A percentile compares a stretch with the other conserved stretches of the same genome.
phyloP scores from a whole-genome alignment of 148 eudicot genomes.

The Rheum nobile region DNA sequence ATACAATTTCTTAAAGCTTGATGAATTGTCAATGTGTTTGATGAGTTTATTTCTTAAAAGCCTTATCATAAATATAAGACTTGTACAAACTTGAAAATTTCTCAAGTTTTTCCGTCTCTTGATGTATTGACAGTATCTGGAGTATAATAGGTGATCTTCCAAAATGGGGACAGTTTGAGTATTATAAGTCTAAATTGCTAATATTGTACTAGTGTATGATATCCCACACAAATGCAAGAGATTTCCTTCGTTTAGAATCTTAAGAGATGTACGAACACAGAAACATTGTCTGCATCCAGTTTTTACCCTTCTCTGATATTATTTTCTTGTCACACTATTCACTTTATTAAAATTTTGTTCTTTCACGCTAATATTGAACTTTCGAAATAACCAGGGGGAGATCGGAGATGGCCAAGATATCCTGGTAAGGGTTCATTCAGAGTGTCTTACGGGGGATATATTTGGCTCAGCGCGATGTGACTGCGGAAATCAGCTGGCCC shows the following conservation, averaged over 20 bases:
- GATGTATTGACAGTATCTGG: neutral
- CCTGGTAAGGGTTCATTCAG: slow-evolving; percentile 42
- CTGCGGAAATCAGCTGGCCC: slow-evolving; percentile 16
- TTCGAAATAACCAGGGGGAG: slow-evolving; percentile 33
- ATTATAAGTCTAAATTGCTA: neutral
- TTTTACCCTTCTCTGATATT: neutral
- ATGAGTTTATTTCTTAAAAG: neutral
- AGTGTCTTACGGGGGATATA: slow-evolving; percentile 12
- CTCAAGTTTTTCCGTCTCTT: neutral
- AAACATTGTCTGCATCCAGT: neutral
- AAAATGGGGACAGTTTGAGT: neutral
- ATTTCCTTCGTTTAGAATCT: neutral
- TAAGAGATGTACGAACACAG: neutral
- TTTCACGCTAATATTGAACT: neutral
- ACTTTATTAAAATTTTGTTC: neutral
- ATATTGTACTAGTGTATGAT: neutral
- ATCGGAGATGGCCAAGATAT: slow-evolving; percentile 49
- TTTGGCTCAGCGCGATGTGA: slow-evolving; percentile 14
- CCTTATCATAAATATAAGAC: neutral
- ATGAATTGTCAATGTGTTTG: neutral
- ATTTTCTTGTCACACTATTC: neutral
- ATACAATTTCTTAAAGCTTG: neutral
- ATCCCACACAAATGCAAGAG: neutral
- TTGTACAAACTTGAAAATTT: neutral
- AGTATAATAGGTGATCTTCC: neutral